Conservation (phyloP, 108 stramenopile genomes). For the Aurantiochytrium sp. region DNA sequence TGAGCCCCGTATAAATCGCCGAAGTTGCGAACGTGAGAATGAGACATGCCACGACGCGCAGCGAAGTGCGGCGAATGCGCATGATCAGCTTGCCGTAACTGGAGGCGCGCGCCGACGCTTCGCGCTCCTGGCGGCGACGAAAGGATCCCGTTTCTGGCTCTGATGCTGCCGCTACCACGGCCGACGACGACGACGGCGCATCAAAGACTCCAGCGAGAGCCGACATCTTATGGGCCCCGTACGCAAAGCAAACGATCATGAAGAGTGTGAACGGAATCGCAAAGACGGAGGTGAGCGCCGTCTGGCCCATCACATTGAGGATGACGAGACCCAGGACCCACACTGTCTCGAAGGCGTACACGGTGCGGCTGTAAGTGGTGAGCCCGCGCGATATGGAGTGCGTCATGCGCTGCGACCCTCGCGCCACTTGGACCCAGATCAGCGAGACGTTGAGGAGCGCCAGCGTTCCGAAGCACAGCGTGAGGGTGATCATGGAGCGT, state of each 20-base stretch:
- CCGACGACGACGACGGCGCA: no score
- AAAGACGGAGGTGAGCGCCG: background rate
- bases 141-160: background rate
- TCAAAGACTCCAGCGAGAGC: background rate
- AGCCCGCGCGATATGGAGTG: background rate
- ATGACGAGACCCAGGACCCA: background rate
- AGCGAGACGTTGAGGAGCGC: background rate
- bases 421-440: background rate
- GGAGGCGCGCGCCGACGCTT: background rate
- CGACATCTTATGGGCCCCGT: background rate
- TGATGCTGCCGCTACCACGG: no score
- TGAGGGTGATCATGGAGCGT: background rate
- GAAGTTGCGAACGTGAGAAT: background rate
- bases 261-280: background rate
- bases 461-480: background rate
- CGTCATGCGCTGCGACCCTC: background rate
- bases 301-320: background rate
- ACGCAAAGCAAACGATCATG: background rate
- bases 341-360: background rate
- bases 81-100: background rate
- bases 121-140: background rate
- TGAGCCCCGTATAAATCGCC: background rate
- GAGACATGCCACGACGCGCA: background rate
- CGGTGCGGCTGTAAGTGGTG: background rate
- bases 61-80: background rate